A percentile compares a stretch with the other conserved stretches of the same genome.
These are phyloP conservation scores for Noccaea caerulescens DNA, from an alignment of 345 rosid genomes.

Conservation along the genomic window DNA sequence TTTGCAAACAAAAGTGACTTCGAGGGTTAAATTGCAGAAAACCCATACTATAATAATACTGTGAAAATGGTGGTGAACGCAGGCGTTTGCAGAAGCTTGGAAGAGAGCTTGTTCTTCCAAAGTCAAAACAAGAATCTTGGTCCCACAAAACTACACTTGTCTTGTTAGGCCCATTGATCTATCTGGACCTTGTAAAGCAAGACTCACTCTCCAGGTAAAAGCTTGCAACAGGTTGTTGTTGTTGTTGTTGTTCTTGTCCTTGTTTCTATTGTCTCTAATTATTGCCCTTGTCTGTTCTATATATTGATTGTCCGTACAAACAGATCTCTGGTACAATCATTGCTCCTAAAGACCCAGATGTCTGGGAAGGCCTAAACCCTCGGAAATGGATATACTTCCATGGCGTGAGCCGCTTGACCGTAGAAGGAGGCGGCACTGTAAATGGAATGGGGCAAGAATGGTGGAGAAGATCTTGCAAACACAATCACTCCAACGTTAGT, in stretches of 20 bases:
- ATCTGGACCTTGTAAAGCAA: conserved; percentile 81
- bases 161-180: conserved; percentile 69
- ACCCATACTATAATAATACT: background rate
- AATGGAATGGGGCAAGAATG: conserved; percentile 85
- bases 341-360: conserved; percentile 78
- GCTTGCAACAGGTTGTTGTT: background rate
- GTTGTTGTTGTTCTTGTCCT: background rate
- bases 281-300: background rate
- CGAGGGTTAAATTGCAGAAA: no score
- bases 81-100: conserved; percentile 80
- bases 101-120: conserved; percentile 69
- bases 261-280: background rate
- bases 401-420: conserved; percentile 68
- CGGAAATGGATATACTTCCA: conserved; percentile 83
- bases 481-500: conserved; percentile 45
- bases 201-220: conserved; percentile 55
- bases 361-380: conserved; percentile 72
- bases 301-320: background rate
- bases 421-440: conserved; percentile 79
- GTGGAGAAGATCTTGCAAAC: conserved; percentile 91
- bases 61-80: conserved; percentile 24
- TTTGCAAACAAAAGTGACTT: no score
- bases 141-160: conserved; percentile 61
- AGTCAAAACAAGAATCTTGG: conserved; percentile 51
- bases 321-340: conserved; percentile 76